phyloP scores from a whole-genome alignment of 176 grass and related monocot genomes.

The Triticum urartu region DNA sequence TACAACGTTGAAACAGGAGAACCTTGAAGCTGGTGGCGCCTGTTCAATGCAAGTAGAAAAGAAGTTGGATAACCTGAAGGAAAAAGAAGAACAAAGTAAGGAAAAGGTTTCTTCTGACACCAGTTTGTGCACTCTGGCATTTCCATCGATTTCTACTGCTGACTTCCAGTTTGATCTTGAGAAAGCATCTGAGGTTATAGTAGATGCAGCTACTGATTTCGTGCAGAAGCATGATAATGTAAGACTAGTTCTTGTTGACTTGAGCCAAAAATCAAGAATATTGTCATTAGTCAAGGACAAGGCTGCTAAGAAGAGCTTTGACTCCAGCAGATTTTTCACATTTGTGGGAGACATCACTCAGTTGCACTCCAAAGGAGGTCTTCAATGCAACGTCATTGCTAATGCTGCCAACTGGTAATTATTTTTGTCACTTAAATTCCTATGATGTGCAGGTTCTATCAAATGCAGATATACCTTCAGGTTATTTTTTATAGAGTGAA shows the following conservation, averaged over 20 bases:
- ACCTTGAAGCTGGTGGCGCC: slow-evolving; percentile 7
- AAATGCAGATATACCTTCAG: not conserved
- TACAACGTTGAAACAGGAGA: slow-evolving; percentile 37
- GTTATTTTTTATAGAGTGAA: not conserved
- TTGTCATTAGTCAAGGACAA: slow-evolving; percentile 76
- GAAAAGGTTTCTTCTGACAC: slow-evolving; percentile 34
- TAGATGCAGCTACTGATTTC: slow-evolving; percentile 55
- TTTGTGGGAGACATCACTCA: slow-evolving; percentile 89
- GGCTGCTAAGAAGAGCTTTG: slow-evolving; percentile 59
- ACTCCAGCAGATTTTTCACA: slow-evolving; percentile 71
- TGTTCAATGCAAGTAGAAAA: slow-evolving; percentile 42
- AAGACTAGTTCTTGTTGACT: slow-evolving; percentile 85
- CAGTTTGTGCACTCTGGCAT: slow-evolving; percentile 54
- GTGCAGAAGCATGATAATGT: slow-evolving; percentile 63
- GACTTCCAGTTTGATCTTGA: slow-evolving; percentile 95
- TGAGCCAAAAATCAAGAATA: slow-evolving; percentile 89
- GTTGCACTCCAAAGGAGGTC: slow-evolving; percentile 67
- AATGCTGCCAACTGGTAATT: slow-evolving; percentile 97
- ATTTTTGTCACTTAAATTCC: slow-evolving; percentile 14
- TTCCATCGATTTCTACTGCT: slow-evolving; percentile 91
- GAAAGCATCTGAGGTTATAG: slow-evolving; percentile 88
- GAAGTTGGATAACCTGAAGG: slow-evolving; percentile 31
- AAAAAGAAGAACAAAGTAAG: slow-evolving; percentile 16
- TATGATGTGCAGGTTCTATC: not conserved
- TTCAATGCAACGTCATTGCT: slow-evolving; percentile 73